Percentiles rank a stretch among this genome's conserved stretches.
These are phyloP conservation scores for Pseudonitzschia pungens DNA, from an alignment of 108 stramenopile genomes.

Conservation along the genomic window DNA sequence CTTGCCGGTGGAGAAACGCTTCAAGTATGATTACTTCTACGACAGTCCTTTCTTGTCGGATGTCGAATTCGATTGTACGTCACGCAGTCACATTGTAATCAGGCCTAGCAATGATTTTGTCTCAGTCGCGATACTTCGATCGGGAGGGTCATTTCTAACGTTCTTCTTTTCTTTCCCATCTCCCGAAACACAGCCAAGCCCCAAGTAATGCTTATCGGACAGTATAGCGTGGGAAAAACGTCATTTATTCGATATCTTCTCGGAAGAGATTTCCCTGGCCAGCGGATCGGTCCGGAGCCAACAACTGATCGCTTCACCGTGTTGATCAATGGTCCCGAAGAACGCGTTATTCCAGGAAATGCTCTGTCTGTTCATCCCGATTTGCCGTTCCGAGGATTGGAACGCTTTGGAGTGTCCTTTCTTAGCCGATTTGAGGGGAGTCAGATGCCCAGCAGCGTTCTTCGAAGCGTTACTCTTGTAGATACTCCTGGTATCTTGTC, in stretches of 20 bases:
- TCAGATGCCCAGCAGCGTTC: constrained; percentile 81
- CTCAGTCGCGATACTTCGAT: not conserved
- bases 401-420: constrained; percentile 94
- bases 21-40: constrained; percentile 85
- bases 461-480: constrained; percentile 89
- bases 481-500: constrained; percentile 98
- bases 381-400: constrained; percentile 94
- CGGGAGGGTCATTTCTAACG: not conserved
- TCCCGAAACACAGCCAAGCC: constrained; percentile 77
- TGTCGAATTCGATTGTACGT: constrained; percentile 83
- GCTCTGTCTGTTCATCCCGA: constrained; percentile 96
- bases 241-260: constrained; percentile 76
- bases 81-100: not conserved
- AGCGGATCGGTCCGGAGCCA: constrained; percentile 97
- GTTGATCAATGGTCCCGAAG: constrained; percentile 94
- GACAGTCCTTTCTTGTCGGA: constrained; percentile 82
- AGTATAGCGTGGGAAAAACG: constrained; percentile 98
- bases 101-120: not conserved
- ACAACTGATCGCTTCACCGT: constrained; percentile 97
- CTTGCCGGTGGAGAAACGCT: constrained; percentile 80
- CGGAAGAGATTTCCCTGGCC: constrained; percentile 87
- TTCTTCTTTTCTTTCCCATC: not conserved
- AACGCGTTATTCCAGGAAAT: constrained; percentile 96
- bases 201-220: constrained; percentile 94
- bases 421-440: constrained; percentile 94